A percentile compares a stretch with the other conserved stretches of the same genome.
phyloP scores from a whole-genome alignment of 2,329 filamentous ascomycete genomes.

The Dactylellina sp. region DNA sequence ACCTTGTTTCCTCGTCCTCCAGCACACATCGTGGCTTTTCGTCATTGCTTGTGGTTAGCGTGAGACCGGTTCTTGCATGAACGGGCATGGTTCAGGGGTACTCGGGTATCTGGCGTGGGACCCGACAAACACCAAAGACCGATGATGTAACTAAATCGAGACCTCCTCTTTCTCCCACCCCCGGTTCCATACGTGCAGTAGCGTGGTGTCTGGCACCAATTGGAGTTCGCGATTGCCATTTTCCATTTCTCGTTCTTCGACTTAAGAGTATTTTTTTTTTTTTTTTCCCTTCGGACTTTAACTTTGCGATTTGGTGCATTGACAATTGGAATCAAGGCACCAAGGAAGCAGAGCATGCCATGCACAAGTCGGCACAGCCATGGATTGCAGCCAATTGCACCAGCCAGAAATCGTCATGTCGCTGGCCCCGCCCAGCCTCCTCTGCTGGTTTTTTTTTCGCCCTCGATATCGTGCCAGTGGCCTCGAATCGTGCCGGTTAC shows the following conservation, averaged over 20 bases:
- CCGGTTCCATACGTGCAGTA: conserved; percentile 10
- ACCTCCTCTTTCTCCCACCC: background rate
- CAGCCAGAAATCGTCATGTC: conserved; percentile 1
- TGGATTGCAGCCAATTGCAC: conserved; percentile 14
- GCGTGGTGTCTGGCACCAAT: background rate
- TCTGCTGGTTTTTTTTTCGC: background rate
- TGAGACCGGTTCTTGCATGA: too few relatives aligned
- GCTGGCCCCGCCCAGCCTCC: conserved; percentile 36
- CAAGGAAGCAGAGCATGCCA: background rate
- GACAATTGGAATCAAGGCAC: conserved; percentile 2
- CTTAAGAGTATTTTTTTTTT: background rate
- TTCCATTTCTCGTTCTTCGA: background rate
- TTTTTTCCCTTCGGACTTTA: background rate
- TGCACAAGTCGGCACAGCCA: background rate
- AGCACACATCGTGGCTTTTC: background rate
- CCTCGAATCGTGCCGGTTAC: conserved; percentile 22
- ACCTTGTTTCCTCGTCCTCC: conserved; percentile 11
- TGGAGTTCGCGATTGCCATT: conserved; percentile 10
- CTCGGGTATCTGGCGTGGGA: conserved; percentile 46
- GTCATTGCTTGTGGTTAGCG: conserved; percentile 7
- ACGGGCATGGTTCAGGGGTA: conserved; percentile 40
- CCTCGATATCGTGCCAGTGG: too few relatives aligned
- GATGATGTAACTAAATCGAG: conserved; percentile 44
- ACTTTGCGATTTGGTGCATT: conserved; percentile 4
- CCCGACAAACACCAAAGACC: too few relatives aligned